Evolutionary conservation across 2,329 filamentous ascomycete genomes (phyloP).

Genomic region (Cercospora zeae-maydis): DNA sequence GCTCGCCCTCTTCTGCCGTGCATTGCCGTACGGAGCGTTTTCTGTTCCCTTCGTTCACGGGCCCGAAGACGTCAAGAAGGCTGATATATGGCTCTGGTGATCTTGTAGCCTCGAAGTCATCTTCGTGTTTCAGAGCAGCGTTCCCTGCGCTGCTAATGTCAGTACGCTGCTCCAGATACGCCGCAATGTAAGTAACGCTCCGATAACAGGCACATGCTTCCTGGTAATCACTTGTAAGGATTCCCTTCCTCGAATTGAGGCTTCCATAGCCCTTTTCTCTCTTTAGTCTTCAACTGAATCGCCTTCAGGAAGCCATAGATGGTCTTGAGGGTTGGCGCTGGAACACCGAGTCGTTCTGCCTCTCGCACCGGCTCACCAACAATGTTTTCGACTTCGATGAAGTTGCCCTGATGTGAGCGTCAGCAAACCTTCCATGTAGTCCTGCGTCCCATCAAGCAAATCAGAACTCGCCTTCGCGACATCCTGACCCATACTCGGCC

Average conservation of each 20-base stretch:
- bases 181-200: too few relatives aligned
- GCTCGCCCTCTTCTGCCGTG: too few relatives aligned
- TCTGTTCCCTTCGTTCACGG: too few relatives aligned
- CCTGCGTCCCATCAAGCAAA: not conserved
- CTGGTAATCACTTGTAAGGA: slow-evolving; percentile 13
- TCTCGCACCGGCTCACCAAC: slow-evolving; percentile 56
- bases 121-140: too few relatives aligned
- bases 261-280: slow-evolving; percentile 41
- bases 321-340: slow-evolving; percentile 49
- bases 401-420: slow-evolving; percentile 44
- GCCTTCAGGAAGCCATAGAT: slow-evolving; percentile 50
- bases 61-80: too few relatives aligned
- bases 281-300: slow-evolving; percentile 50
- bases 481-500: slow-evolving; percentile 56
- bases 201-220: not conserved
- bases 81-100: too few relatives aligned
- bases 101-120: too few relatives aligned
- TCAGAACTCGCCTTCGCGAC: slow-evolving; percentile 41
- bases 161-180: too few relatives aligned
- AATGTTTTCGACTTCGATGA: slow-evolving; percentile 56
- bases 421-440: too few relatives aligned
- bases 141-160: too few relatives aligned
- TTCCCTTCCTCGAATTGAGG: slow-evolving; percentile 22
- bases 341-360: slow-evolving; percentile 48
- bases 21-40: too few relatives aligned